Evolutionary conservation across 176 grass and related monocot species (phyloP), one percentile per base, ranked within the genome.

Genomic region (Paspalum vaginatum): DNA sequence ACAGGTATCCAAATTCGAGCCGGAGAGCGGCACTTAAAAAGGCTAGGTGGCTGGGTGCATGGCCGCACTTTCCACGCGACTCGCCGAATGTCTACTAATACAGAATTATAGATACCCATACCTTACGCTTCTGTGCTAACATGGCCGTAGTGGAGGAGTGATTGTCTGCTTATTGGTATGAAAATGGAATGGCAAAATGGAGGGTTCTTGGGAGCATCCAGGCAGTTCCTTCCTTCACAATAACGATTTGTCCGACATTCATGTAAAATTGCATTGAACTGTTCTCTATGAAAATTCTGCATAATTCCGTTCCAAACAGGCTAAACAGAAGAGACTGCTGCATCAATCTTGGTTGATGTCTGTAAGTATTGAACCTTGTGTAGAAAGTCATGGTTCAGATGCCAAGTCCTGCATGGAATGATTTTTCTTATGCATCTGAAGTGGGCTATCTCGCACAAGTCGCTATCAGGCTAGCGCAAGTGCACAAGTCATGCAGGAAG

Each of bases 321-420:
- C 67, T 70, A 75, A 83, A 88, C 18, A 83, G 57, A 14, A 77
- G 52, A 74, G 78, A 26, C 61, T 45, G 8, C 48, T 44, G 11
- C 1, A 51, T 62, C 68, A 51, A 51, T 51, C 47, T 10, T 16
- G 18, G 46, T 51, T 13, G 12, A 71, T 1, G 24, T 71, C 21
- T 51, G 46, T 32, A 51, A 32, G 22, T 5, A 70, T 22, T 70
- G 44, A 70, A 27, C 22, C 20, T 68, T 68, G 41, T n/a, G 24
- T 21, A 11, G 20, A 45, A 26, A 71, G 15, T 3, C 20, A 14
- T 57, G 37, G 16, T 64, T 39, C 24, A 78, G 24, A 5, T 18
- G 45, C 40, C 6, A 76, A 26, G 24, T n/a, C 4, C 20, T 7
- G 11, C 27, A 52, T 9, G 9, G 1, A 78, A 40, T 21, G 11